These are phyloP conservation scores for Phytophthora colocasiae DNA, from an alignment of 352 stramenopile species.

Conservation along the genomic window DNA sequence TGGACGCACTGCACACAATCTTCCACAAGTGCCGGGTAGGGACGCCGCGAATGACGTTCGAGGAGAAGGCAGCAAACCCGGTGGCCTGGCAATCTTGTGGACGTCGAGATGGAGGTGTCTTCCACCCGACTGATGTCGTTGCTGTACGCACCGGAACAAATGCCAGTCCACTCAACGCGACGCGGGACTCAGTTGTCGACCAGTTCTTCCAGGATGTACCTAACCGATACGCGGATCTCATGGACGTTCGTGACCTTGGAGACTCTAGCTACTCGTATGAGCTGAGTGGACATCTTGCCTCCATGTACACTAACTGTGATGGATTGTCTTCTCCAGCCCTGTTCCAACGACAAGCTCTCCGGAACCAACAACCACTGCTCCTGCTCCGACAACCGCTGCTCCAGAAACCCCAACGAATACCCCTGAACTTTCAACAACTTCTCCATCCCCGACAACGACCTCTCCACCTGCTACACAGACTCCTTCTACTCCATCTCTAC, in stretches of 20 bases:
- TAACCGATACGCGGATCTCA: constrained; percentile 41
- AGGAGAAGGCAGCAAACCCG: constrained; percentile 44
- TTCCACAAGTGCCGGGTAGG: constrained; percentile 69
- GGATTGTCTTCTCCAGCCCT: constrained; percentile 2
- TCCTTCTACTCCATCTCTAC: neutral
- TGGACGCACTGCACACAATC: constrained; percentile 64
- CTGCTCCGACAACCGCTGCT: constrained; percentile 7
- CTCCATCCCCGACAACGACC: constrained; percentile 7
- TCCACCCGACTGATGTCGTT: no score
- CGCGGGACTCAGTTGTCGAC: constrained; percentile 36
- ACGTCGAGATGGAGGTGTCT: no score
- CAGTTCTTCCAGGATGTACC: constrained; percentile 37
- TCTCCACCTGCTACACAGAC: neutral
- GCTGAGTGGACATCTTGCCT: constrained; percentile 36
- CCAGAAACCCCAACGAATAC: constrained; percentile 1
- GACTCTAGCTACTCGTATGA: constrained; percentile 59
- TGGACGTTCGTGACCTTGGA: constrained; percentile 44
- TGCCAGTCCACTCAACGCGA: constrained; percentile 28
- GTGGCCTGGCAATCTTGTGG: constrained; percentile 10
- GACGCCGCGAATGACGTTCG: constrained; percentile 38
- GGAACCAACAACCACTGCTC: neutral
- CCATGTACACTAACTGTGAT: constrained; percentile 41
- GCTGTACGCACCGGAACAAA: constrained; percentile 38
- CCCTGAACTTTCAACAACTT: neutral
- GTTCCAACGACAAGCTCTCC: constrained; percentile 9